Evolutionary conservation across 75 land plant genomes (phyloP).

Genomic region (Pinus tabuliformis): DNA sequence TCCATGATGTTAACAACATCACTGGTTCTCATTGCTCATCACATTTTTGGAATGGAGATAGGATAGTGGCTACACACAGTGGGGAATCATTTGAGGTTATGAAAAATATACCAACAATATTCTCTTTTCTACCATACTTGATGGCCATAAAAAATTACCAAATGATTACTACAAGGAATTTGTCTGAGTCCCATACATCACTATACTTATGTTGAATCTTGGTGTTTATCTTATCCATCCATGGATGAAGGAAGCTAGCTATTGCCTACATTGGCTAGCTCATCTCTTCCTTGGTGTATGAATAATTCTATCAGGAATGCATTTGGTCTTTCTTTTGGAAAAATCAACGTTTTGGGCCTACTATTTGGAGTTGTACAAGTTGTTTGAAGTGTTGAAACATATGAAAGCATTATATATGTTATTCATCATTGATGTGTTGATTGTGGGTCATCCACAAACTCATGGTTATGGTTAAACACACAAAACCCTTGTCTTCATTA

Average conservation of each 20-base stretch:
- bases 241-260: slow-evolving; percentile 77
- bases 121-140: slow-evolving; percentile 87
- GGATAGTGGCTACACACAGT: slow-evolving; percentile 59
- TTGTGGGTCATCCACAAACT: too few relatives aligned
- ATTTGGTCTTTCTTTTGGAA: too few relatives aligned
- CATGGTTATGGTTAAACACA: too few relatives aligned
- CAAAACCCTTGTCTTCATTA: too few relatives aligned
- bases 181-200: slow-evolving; percentile 69
- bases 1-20: slow-evolving; percentile 86
- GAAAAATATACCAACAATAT: slow-evolving; percentile 72
- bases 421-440: too few relatives aligned
- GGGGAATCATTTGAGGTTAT: slow-evolving; percentile 81
- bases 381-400: too few relatives aligned
- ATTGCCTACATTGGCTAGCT: slow-evolving; percentile 61
- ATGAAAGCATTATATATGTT: too few relatives aligned
- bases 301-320: too few relatives aligned
- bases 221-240: slow-evolving; percentile 93
- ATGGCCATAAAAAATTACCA: slow-evolving; percentile 88
- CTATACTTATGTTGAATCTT: slow-evolving; percentile 62
- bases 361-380: too few relatives aligned
- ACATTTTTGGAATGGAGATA: slow-evolving; percentile 98
- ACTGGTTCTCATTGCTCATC: slow-evolving; percentile 87
- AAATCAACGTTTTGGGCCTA: too few relatives aligned
- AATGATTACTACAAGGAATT: slow-evolving; percentile 86
- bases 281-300: too few relatives aligned